These are phyloP conservation scores for Cordyceps farinosa DNA, from an alignment of 2,329 filamentous ascomycete species.

Conservation along the genomic window DNA sequence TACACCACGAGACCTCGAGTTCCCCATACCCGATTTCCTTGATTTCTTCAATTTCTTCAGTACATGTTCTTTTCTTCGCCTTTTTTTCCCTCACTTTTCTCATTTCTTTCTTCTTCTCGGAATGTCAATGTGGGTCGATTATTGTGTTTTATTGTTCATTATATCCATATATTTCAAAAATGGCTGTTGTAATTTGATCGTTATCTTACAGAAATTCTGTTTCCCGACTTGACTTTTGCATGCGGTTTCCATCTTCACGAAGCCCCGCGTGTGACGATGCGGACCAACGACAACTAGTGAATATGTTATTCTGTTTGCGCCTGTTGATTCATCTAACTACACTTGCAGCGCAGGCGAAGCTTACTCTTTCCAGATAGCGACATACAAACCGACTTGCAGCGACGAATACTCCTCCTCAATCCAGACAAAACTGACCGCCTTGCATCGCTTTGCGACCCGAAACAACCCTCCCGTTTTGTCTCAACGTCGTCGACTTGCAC, in stretches of 20 bases:
- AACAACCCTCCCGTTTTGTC: background rate
- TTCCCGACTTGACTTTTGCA: background rate
- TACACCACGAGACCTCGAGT: background rate
- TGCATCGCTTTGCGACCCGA: background rate
- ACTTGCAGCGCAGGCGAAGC: background rate
- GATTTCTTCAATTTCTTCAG: background rate
- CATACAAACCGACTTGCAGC: background rate
- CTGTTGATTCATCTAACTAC: background rate
- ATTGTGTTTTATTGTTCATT: slow-evolving; percentile 20
- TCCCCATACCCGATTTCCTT: background rate
- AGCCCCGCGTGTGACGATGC: background rate
- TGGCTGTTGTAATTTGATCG: slow-evolving; percentile 20
- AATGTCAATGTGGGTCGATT: slow-evolving; percentile 18
- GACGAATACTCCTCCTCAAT: background rate
- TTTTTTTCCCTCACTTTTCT: slow-evolving; percentile 20
- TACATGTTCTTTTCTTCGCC: slow-evolving; percentile 11
- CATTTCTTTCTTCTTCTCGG: slow-evolving; percentile 15
- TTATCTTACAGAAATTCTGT: slow-evolving; percentile 5
- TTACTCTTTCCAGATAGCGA: background rate
- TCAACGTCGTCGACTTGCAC: too few relatives aligned
- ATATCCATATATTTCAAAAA: slow-evolving; percentile 20
- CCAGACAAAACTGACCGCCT: too few relatives aligned
- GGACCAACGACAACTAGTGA: background rate
- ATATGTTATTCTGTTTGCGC: background rate
- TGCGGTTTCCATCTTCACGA: background rate